Evolutionary conservation across 768 basidiomycete species (phyloP).

Genomic region (Chlorophyllum brunneum): DNA sequence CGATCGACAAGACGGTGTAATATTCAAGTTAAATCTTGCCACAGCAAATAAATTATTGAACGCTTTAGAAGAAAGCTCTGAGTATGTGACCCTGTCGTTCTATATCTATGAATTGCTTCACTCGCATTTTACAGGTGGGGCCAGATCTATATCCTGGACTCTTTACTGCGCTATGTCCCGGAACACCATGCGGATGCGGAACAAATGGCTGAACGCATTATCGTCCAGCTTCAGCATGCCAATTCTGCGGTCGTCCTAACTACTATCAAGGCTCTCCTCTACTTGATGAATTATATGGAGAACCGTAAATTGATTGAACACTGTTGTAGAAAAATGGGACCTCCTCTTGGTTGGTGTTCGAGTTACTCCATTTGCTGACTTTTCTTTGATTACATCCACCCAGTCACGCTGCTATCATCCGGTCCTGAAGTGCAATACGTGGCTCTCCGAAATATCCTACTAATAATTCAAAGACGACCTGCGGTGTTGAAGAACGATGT

Average conservation of each 20-base stretch:
- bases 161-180: constrained; percentile 90
- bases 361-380: constrained; percentile 2
- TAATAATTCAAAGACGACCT: constrained; percentile 95
- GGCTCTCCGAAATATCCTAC: constrained; percentile 90
- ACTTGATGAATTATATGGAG: constrained; percentile 99
- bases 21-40: constrained; percentile 82
- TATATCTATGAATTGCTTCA: constrained; percentile 14
- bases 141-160: constrained; percentile 96
- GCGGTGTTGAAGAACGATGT: constrained; percentile 94
- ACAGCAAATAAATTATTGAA: constrained; percentile 88
- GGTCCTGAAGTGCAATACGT: constrained; percentile 99
- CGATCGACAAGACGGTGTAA: constrained; percentile 91
- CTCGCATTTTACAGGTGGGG: constrained; percentile 72
- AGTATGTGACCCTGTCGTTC: constrained; percentile 55
- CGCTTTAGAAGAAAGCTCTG: constrained; percentile 93
- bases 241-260: constrained; percentile 99
- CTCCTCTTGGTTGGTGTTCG: constrained; percentile 71
- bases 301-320: constrained; percentile 80
- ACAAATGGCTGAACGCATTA: constrained; percentile 91
- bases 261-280: constrained; percentile 93
- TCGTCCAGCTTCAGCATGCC: constrained; percentile 93
- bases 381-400: background rate
- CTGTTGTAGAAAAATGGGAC: constrained; percentile 97
- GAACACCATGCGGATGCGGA: constrained; percentile 86
- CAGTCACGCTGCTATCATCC: constrained; percentile 93